phyloP scores from a whole-genome alignment of 768 basidiomycete species.

The Mycena kentingensis region DNA sequence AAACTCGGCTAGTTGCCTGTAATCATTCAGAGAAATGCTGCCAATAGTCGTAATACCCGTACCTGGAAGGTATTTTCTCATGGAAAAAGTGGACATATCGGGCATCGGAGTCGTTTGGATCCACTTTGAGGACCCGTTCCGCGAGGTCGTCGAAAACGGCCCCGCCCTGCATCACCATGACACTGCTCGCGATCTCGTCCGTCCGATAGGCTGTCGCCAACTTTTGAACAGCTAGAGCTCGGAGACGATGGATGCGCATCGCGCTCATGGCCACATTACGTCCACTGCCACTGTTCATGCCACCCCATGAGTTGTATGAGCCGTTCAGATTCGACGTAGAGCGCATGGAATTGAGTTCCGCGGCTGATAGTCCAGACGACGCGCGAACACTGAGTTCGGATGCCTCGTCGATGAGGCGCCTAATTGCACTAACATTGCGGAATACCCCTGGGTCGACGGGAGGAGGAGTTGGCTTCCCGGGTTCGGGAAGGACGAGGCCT shows the following conservation, averaged over 20 bases:
- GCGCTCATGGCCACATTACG: constrained; percentile 83
- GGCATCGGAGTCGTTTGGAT: constrained; percentile 28
- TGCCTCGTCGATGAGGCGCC: constrained; percentile 85
- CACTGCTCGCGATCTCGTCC: constrained; percentile 90
- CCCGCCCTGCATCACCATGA: constrained; percentile 95
- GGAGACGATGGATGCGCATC: constrained; percentile 76
- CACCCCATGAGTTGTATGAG: constrained; percentile 49
- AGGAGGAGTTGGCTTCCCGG: constrained; percentile 74
- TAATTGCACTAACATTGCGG: constrained; percentile 70
- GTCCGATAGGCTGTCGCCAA: constrained; percentile 82
- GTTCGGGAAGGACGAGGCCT: constrained; percentile 51
- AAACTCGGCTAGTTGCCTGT: constrained; percentile 82
- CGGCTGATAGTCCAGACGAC: constrained; percentile 77
- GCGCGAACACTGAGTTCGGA: constrained; percentile 87
- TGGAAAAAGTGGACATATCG: constrained; percentile 82
- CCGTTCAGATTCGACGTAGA: constrained; percentile 19
- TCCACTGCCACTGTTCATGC: constrained; percentile 49
- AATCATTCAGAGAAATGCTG: constrained; percentile 17
- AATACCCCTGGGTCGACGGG: constrained; percentile 91
- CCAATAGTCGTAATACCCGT: constrained; percentile 25
- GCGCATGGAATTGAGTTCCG: constrained; percentile 70
- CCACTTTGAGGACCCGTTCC: constrained; percentile 75
- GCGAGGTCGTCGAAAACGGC: constrained; percentile 93
- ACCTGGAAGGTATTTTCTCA: constrained; percentile 93
- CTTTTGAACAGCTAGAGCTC: constrained; percentile 84